phyloP scores from a whole-genome alignment of 169 alveolate species.

The Cryptosporidium ubiquitum region DNA sequence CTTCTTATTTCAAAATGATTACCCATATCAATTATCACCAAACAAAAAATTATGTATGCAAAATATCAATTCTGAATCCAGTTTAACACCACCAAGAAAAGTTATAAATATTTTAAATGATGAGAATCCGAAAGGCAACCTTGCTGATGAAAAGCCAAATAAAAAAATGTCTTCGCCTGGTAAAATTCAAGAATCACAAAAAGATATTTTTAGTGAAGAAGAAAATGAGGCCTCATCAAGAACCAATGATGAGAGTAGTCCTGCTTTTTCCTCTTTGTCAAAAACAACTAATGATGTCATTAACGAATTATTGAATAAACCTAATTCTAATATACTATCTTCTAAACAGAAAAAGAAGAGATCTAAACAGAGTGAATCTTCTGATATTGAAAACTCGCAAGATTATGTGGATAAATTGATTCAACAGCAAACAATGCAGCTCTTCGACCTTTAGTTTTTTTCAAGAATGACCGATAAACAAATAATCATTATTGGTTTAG shows the following conservation, averaged over 20 bases:
- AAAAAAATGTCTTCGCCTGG: neutral
- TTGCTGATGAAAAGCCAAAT: neutral
- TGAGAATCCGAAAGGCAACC: neutral
- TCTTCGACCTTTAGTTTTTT: neutral
- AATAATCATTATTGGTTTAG: neutral
- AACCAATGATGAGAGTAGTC: neutral
- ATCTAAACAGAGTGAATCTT: slow-evolving; percentile 10
- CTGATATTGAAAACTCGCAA: slow-evolving; percentile 1
- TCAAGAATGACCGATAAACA: neutral
- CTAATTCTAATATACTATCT: neutral
- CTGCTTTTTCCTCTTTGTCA: neutral
- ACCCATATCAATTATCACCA: neutral
- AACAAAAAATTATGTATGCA: neutral
- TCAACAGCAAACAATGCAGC: slow-evolving; percentile 63
- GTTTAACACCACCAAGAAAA: neutral
- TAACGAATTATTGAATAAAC: slow-evolving; percentile 13
- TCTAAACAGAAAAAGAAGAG: neutral
- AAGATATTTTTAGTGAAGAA: neutral
- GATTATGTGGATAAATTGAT: slow-evolving; percentile 42
- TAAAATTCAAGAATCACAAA: neutral
- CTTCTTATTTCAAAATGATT: neutral
- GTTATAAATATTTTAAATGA: neutral
- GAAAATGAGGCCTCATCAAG: neutral
- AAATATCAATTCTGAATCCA: neutral
- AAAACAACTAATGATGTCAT: slow-evolving; percentile 34